Evolutionary conservation across 352 stramenopile genomes (phyloP), one percentile per base, ranked within the genome.

Genomic region (Pythium oligandrum): DNA sequence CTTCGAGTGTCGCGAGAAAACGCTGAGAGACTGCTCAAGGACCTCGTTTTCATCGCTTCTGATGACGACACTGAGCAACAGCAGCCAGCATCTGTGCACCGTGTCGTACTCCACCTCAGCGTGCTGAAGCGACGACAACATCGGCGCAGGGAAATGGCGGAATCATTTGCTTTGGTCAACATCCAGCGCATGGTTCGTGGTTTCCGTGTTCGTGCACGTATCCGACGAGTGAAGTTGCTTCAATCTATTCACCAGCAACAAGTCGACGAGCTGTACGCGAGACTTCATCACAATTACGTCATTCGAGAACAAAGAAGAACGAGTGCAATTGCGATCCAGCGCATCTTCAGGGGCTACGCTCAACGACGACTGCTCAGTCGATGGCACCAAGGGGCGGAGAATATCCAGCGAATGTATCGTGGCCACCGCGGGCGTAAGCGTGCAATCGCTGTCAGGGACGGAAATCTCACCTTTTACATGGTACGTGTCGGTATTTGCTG

Each of bases 391-490:
- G 52, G 66, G 9, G 73, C 73, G 8, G 61, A 51, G 1, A 44
- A 68, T 0, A 82, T 90, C 48, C 79, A 90, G 42, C 68, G 79
- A 3, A 54, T 83, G 0, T 81, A 78, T 49, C 73, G 79, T 3
- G 79, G 79, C 5, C 68, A 73, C 48, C 59, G 66, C 26, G 79
- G 79, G 4, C 59, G 79, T 5, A 70, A 81, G 44, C 67, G 79
- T 32, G 79, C 75, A 11, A 61, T 73, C 36, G 72, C 75, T 38
- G 87, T 90, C 43, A 66, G 76, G 35, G 77, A 88, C 36, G 79
- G 79, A 4, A 88, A 70, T 12, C 78, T 75, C 32, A 84, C 73
- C 0, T 87, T 88, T 39, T 86, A 78, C 55, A 89, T 89, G 76
- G 61, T 64, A 35, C 1, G 58, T 47, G 33, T 51, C 31, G 4